Percentiles rank a stretch among this genome's conserved stretches.
Conservation (phyloP, 2,329 filamentous ascomycete species). For the Diaporthe sp. region DNA sequence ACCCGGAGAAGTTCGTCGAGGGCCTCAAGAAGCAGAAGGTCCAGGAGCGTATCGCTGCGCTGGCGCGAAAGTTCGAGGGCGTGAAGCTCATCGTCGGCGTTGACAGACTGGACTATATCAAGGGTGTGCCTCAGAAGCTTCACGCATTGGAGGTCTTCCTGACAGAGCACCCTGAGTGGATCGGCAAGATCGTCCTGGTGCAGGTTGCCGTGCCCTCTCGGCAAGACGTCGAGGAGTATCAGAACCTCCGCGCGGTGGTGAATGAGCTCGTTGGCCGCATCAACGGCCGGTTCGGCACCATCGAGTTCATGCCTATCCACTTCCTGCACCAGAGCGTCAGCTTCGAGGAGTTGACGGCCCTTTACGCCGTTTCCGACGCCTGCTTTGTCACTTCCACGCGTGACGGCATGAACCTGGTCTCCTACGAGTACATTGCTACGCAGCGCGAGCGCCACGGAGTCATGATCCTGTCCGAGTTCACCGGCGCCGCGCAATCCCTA, state of each 20-base stretch:
- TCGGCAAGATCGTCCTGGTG: conserved; percentile 95
- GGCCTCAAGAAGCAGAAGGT: conserved; percentile 88
- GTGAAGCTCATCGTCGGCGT: conserved; percentile 98
- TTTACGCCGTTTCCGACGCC: conserved; percentile 93
- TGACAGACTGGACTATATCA: conserved; percentile 98
- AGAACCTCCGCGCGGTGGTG: conserved; percentile 93
- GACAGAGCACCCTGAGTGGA: conserved; percentile 97
- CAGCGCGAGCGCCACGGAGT: conserved; percentile 92
- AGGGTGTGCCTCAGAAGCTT: conserved; percentile 97
- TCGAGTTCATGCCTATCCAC: conserved; percentile 99
- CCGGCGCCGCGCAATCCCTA: conserved; percentile 92
- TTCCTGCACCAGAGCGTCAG: conserved; percentile 97
- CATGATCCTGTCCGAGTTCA: conserved; percentile 97
- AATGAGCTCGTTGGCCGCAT: conserved; percentile 98
- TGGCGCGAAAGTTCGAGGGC: conserved; percentile 93
- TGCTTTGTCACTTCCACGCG: conserved; percentile 96
- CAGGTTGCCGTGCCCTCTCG: conserved; percentile 96
- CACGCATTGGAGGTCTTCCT: conserved; percentile 97
- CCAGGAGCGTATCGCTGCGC: conserved; percentile 85
- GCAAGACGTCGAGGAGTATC: conserved; percentile 97
- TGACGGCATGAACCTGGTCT: conserved; percentile 98
- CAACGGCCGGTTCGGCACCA: conserved; percentile 96
- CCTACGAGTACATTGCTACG: conserved; percentile 97
- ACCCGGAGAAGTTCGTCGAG: conserved; percentile 95
- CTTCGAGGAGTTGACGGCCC: conserved; percentile 93